Conservation (phyloP, 2,329 filamentous ascomycete genomes). For the Fusarium solani-melongenae region DNA sequence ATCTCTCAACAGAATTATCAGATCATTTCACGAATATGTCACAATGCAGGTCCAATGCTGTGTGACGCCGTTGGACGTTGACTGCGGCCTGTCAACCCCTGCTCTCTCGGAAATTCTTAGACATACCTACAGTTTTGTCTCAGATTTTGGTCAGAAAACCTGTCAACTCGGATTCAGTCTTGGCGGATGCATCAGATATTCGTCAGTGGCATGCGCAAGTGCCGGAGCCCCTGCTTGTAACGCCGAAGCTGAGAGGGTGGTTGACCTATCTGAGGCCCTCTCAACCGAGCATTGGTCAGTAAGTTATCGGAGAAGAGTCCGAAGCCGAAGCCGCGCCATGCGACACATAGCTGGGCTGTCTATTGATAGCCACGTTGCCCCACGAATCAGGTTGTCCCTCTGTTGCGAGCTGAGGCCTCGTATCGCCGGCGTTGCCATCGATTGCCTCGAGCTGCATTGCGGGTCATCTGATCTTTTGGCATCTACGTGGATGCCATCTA, state of each 20-base stretch:
- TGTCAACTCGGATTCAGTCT: background rate
- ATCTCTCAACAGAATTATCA: slow-evolving; percentile 13
- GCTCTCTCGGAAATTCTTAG: slow-evolving; percentile 27
- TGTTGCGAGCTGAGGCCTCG: background rate
- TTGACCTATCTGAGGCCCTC: background rate
- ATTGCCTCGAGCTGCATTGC: background rate
- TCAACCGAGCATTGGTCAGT: background rate
- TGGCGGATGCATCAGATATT: background rate
- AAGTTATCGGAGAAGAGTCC: background rate
- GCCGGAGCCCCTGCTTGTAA: background rate
- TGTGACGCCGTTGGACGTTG: slow-evolving; percentile 26
- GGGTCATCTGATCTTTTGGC: slow-evolving; percentile 29
- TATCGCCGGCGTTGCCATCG: background rate
- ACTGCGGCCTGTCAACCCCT: slow-evolving; percentile 16
- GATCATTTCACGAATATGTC: slow-evolving; percentile 21
- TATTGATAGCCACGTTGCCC: background rate
- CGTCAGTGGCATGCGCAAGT: background rate
- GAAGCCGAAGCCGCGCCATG: slow-evolving; percentile 1
- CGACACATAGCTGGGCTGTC: background rate
- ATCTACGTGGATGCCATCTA: slow-evolving; percentile 15
- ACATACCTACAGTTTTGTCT: slow-evolving; percentile 17
- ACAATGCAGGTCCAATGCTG: slow-evolving; percentile 35
- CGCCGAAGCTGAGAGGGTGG: background rate
- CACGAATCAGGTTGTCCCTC: background rate
- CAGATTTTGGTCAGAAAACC: background rate